Conservation (phyloP, 1,139 yeast genomes). For the Yamadazyma trypodendri region DNA sequence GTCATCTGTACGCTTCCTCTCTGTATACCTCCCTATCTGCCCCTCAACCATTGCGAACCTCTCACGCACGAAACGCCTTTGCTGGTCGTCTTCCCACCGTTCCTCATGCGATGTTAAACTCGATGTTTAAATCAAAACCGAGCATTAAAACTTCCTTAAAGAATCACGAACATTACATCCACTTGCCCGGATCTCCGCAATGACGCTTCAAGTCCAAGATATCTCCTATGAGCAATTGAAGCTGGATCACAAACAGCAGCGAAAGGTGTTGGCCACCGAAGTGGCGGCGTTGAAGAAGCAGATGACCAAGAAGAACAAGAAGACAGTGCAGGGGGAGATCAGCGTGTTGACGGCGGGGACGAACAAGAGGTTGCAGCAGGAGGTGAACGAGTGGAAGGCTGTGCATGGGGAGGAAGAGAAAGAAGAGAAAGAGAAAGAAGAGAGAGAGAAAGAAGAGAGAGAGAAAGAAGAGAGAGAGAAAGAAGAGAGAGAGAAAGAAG, state of each 20-base stretch:
- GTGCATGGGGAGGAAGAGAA: slow-evolving; percentile 4
- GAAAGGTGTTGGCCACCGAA: slow-evolving; percentile 60
- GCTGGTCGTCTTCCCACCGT: too few relatives aligned
- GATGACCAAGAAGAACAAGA: slow-evolving; percentile 76
- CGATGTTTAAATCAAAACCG: too few relatives aligned
- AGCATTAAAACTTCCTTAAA: too few relatives aligned
- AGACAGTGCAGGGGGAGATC: slow-evolving; percentile 54
- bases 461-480: too few relatives aligned
- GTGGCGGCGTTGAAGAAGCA: slow-evolving; percentile 78
- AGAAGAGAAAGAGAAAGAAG: neutral
- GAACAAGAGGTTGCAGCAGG: slow-evolving; percentile 52
- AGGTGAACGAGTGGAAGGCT: slow-evolving; percentile 28
- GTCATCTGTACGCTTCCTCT: too few relatives aligned
- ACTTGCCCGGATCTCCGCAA: neutral
- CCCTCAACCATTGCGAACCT: too few relatives aligned
- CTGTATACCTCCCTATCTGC: too few relatives aligned
- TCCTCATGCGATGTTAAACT: too few relatives aligned
- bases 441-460: neutral
- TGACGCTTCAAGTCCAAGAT: neutral
- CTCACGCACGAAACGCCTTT: too few relatives aligned
- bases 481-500: too few relatives aligned
- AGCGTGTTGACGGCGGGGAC: slow-evolving; percentile 57
- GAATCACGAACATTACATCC: too few relatives aligned
- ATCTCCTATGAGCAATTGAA: slow-evolving; percentile 47
- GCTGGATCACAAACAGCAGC: slow-evolving; percentile 68